phyloP scores from a whole-genome alignment of 768 basidiomycete species.

The Podaxis carcinomalis region DNA sequence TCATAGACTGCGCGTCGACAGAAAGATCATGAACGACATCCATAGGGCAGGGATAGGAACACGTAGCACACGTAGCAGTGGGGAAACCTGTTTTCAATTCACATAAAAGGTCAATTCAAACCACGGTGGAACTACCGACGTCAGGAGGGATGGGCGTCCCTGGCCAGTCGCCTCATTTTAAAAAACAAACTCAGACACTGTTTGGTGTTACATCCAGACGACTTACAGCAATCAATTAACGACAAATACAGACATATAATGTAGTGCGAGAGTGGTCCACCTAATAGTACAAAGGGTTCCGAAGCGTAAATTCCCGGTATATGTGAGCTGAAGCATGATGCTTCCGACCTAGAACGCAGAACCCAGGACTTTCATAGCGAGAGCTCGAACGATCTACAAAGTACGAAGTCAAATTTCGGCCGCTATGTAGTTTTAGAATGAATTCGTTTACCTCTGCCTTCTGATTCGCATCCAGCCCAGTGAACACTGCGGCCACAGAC shows the following conservation, averaged over 20 bases:
- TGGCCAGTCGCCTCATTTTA: neutral
- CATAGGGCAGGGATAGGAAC: neutral
- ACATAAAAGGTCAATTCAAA: neutral
- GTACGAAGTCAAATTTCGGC: neutral
- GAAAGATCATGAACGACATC: neutral
- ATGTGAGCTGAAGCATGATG: neutral
- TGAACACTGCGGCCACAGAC: conserved; percentile 87
- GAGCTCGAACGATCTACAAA: conserved; percentile 67
- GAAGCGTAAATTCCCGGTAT: neutral
- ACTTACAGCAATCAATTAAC: neutral
- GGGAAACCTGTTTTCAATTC: too few relatives aligned
- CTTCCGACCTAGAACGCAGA: conserved; percentile 35
- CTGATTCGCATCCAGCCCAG: conserved; percentile 66
- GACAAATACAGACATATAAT: neutral
- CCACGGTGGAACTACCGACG: neutral
- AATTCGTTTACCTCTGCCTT: conserved; percentile 73
- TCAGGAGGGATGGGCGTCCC: neutral
- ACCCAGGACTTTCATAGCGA: conserved; percentile 82
- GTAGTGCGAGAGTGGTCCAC: neutral
- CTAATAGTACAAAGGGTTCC: neutral
- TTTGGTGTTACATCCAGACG: neutral
- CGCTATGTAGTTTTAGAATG: neutral
- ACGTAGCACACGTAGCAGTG: neutral
- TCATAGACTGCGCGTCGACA: neutral
- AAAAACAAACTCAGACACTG: neutral